Evolutionary conservation across 2,329 filamentous ascomycete species (phyloP), one percentile per base, ranked within the genome.

Genomic region (Colletotrichum kahawae): DNA sequence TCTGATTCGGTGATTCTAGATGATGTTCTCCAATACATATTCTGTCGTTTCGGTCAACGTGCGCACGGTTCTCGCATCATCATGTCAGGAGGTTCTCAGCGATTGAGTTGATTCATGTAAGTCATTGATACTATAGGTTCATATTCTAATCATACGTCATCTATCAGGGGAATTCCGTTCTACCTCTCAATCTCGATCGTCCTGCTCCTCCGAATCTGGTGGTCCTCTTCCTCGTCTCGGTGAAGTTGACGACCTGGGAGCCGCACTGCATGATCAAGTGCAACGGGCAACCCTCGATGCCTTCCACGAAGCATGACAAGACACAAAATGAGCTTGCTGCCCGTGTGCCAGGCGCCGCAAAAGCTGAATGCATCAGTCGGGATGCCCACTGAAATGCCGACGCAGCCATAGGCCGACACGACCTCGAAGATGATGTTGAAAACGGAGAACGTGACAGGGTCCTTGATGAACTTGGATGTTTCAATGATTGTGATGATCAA

Each of bases 381-480:
- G 24, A 90, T 82, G 0, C 91, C 91, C 1, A 90, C 87, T 24
- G 88, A 90, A n/a, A 93, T 85, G 5, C 91, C 91, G 14, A 93
- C 91, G 64, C 89, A 90, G 7, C 90, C 91, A 79, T 93, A 93
- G 4, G 86, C 90, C 2, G 86, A 88, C 3, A 90, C 87, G 6
- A 90, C 88, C 79, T 92, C 90, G 74, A 92, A 92, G 2, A 90
- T 80, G 72, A 93, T 87, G 78, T 91, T 92, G 81, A 93, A 92
- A 5, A 91, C 88, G 27, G 88, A 89, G 80, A 88, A 92, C 34
- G 80, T 88, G 13, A 83, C 82, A 0, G 90, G 90, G 63, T 91
- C 86, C 5, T 81, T 78, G 2, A 87, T 82, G 70, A 90, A 91
- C 71, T 91, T 88, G 6, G 84, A 82, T 3, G 89, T 89, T 80